These are phyloP conservation scores for Abelmoschus esculentus DNA, from an alignment of 345 rosid species.

Conservation along the genomic window DNA sequence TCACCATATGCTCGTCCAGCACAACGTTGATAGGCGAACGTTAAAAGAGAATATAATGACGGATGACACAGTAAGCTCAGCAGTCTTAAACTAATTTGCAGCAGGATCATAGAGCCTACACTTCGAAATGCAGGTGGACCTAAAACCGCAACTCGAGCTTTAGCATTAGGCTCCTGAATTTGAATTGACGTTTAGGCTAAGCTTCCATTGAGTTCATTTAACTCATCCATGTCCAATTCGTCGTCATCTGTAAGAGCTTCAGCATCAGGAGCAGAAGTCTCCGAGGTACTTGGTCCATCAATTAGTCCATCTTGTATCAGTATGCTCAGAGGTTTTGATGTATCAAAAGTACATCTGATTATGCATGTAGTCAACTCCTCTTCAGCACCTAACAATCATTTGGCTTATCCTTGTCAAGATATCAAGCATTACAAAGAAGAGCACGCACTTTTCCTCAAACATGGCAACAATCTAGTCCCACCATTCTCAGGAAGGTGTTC, in stretches of 20 bases:
- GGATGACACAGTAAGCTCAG: background rate
- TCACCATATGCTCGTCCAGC: background rate
- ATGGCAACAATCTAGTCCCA: no score
- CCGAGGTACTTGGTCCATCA: constrained; percentile 9
- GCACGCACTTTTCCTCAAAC: no score
- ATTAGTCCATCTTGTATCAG: no score
- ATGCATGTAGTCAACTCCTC: no score
- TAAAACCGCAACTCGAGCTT: background rate
- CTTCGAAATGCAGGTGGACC: background rate
- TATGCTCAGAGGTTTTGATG: no score
- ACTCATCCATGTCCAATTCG: constrained; percentile 22
- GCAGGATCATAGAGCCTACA: background rate
- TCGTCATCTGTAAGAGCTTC: constrained; percentile 5
- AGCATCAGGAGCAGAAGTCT: constrained; percentile 8
- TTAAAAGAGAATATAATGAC: background rate
- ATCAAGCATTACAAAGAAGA: no score
- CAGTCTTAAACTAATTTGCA: background rate
- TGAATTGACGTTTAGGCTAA: constrained; percentile 23
- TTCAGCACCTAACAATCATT: no score
- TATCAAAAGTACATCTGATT: no score
- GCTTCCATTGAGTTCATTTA: constrained; percentile 28
- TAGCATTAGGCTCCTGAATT: constrained; percentile 8
- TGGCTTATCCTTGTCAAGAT: no score
- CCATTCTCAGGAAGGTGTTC: no score
- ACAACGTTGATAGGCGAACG: background rate